Percentiles rank a stretch among this genome's conserved stretches.
phyloP scores from a whole-genome alignment of 2,329 filamentous ascomycete species.

The Colletotrichum australisinense region DNA sequence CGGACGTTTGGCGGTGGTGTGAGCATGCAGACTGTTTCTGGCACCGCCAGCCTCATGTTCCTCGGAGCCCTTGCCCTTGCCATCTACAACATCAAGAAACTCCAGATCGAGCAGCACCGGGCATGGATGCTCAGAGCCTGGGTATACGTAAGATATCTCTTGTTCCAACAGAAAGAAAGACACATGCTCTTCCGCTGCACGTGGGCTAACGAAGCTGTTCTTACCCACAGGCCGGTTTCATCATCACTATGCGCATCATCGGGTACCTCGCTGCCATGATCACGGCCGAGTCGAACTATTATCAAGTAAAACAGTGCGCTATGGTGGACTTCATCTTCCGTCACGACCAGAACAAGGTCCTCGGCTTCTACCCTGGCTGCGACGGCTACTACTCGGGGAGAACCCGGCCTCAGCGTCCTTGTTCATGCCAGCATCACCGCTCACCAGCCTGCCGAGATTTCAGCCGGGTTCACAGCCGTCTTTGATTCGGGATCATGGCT shows the following conservation, averaged over 20 bases:
- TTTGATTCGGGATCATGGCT: conserved; percentile 64
- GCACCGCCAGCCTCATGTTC: conserved; percentile 57
- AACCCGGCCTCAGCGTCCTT: conserved; percentile 40
- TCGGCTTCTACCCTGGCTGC: conserved; percentile 57
- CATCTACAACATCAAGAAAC: conserved; percentile 66
- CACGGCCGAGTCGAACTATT: conserved; percentile 42
- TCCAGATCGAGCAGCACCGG: conserved; percentile 73
- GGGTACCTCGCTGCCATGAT: conserved; percentile 52
- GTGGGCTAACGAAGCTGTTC: neutral
- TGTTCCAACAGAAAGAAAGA: neutral
- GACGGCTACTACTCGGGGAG: conserved; percentile 46
- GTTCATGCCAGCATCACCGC: conserved; percentile 47
- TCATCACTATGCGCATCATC: conserved; percentile 62
- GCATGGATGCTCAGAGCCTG: conserved; percentile 72
- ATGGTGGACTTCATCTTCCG: conserved; percentile 56
- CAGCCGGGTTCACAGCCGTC: conserved; percentile 53
- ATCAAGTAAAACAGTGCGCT: conserved; percentile 55
- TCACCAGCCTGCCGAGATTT: conserved; percentile 43
- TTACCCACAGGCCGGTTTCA: conserved; percentile 51
- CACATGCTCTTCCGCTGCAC: neutral
- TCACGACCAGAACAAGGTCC: conserved; percentile 37
- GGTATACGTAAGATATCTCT: conserved; percentile 52
- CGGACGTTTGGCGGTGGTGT: conserved; percentile 65
- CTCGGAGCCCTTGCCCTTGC: conserved; percentile 57
- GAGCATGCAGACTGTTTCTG: conserved; percentile 58